Conservation (phyloP, 164 flowering plant genomes). For the Magnolia officinalis region DNA sequence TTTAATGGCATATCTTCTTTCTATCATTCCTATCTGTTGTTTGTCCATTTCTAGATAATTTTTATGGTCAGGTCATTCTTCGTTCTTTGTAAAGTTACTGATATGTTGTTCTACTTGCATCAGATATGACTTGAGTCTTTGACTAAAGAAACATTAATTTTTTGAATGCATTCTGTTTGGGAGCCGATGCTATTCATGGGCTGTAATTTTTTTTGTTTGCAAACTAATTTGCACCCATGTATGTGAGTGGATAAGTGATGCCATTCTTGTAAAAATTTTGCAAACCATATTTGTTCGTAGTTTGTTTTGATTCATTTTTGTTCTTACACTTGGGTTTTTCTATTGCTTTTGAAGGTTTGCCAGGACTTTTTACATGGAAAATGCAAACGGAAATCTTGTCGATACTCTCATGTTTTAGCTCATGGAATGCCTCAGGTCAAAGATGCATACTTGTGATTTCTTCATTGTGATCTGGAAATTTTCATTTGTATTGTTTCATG, state of each 20-base stretch:
- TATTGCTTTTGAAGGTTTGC: slow-evolving; percentile 1
- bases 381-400: not conserved
- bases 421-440: not conserved
- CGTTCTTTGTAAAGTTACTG: too few relatives aligned
- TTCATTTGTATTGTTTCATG: not conserved
- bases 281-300: not conserved
- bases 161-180: not conserved
- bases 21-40: too few relatives aligned
- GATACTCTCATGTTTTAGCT: slow-evolving; percentile 4
- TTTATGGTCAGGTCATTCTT: too few relatives aligned
- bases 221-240: not conserved
- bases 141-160: not conserved
- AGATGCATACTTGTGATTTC: not conserved
- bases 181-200: not conserved
- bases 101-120: too few relatives aligned
- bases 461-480: not conserved
- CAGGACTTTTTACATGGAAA: slow-evolving; percentile 3
- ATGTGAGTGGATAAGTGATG: not conserved
- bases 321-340: not conserved
- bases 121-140: not conserved
- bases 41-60: too few relatives aligned
- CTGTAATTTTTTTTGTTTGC: not conserved
- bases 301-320: not conserved
- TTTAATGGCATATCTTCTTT: too few relatives aligned
- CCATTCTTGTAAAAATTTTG: not conserved